A percentile compares a stretch with the other conserved stretches of the same genome.
Conservation (phyloP, 495 filamentous ascomycete genomes). For the Bathelium albidoporum region DNA sequence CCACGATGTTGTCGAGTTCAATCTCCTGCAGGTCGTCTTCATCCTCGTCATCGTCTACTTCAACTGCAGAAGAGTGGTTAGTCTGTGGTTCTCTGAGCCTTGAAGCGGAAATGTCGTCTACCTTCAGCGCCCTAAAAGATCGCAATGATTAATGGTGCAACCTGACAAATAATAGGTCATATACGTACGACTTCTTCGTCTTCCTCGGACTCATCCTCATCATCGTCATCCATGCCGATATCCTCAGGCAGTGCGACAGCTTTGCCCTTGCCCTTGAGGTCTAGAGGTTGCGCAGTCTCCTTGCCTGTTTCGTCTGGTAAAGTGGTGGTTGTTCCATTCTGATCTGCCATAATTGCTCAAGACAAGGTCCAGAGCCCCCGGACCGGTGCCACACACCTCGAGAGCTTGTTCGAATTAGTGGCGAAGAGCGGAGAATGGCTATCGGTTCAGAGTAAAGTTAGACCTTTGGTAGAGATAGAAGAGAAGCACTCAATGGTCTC, state of each 20-base stretch:
- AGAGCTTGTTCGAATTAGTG: too few species aligned
- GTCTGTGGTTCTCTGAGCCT: not conserved
- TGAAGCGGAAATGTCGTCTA: not conserved
- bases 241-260: conserved; percentile 17
- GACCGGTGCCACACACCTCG: too few species aligned
- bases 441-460: too few species aligned
- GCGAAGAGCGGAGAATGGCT: too few species aligned
- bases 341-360: conserved; percentile 2
- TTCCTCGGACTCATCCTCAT: conserved; percentile 24
- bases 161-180: not conserved
- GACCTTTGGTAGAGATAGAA: too few species aligned
- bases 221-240: conserved; percentile 21
- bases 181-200: conserved; percentile 14
- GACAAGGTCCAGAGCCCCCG: not conserved
- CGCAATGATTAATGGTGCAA: not conserved
- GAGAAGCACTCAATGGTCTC: too few species aligned
- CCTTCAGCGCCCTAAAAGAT: not conserved
- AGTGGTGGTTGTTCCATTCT: not conserved
- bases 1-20: conserved; percentile 76
- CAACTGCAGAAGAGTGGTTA: conserved; percentile 8
- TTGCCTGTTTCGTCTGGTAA: conserved; percentile 4
- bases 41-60: conserved; percentile 47
- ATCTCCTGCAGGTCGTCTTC: conserved; percentile 87
- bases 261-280: conserved; percentile 37
- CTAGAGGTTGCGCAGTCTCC: conserved; percentile 21